Conservation (phyloP, 2,329 filamentous ascomycete species). For the Claviceps sp. region DNA sequence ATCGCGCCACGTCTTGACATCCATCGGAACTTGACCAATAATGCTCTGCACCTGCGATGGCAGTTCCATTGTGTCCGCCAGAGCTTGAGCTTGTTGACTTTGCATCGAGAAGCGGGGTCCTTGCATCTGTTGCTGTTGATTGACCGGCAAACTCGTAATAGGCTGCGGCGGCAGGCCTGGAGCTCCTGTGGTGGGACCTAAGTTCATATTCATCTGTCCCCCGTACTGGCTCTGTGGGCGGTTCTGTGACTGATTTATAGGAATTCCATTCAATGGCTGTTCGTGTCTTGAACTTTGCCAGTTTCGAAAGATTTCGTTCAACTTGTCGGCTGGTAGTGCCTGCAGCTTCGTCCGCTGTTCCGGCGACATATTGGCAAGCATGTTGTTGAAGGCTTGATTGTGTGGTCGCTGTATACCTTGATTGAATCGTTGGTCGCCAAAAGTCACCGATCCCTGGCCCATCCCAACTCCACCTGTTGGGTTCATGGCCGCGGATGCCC, state of each 20-base stretch:
- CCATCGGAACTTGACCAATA: conserved; percentile 22
- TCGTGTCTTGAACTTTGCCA: conserved; percentile 30
- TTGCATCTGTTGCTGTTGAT: conserved; percentile 15
- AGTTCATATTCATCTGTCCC: conserved; percentile 19
- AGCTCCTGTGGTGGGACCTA: conserved; percentile 15
- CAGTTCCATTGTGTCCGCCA: conserved; percentile 37
- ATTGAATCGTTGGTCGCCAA: conserved; percentile 40
- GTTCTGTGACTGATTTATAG: conserved; percentile 16
- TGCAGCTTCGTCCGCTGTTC: conserved; percentile 33
- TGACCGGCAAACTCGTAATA: conserved; percentile 13
- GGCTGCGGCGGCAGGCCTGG: conserved; percentile 15
- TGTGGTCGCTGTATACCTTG: conserved; percentile 35
- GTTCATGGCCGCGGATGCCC: conserved; percentile 30
- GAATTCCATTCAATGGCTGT: conserved; percentile 19
- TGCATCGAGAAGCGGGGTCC: conserved; percentile 14
- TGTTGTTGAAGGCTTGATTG: conserved; percentile 26
- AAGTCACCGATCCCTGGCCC: conserved; percentile 31
- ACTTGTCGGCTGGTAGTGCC: conserved; percentile 32
- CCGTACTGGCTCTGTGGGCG: conserved; percentile 17
- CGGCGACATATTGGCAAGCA: conserved; percentile 30
- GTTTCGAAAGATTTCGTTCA: conserved; percentile 36
- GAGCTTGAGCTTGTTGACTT: conserved; percentile 21
- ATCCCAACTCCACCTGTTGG: conserved; percentile 29
- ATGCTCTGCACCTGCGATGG: conserved; percentile 22
- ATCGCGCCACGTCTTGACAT: conserved; percentile 36